These are phyloP conservation scores for Polyplosphaeria fusca DNA, from an alignment of 495 filamentous ascomycete species.

Conservation along the genomic window DNA sequence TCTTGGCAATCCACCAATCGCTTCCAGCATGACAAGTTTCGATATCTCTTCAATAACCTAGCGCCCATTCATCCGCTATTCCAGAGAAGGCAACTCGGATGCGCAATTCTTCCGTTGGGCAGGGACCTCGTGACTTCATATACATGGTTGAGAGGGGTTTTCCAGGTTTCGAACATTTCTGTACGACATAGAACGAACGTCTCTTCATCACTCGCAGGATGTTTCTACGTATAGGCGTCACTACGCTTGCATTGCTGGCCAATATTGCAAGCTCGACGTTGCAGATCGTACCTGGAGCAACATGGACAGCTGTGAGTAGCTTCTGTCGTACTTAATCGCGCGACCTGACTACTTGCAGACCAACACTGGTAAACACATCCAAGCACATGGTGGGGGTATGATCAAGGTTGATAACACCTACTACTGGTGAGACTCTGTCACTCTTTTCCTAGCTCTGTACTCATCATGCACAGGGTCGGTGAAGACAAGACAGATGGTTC, in stretches of 20 bases:
- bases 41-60: not conserved
- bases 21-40: not conserved
- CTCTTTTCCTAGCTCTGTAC: not conserved
- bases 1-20: not conserved
- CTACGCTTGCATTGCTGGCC: not conserved
- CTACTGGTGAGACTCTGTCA: conserved; percentile 25
- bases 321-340: not conserved
- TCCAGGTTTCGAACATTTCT: not conserved
- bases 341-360: not conserved
- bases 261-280: conserved; percentile 10
- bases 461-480: conserved; percentile 53
- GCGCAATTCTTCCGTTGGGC: not conserved
- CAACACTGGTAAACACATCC: conserved; percentile 54
- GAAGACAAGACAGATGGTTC: conserved; percentile 63
- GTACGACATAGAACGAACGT: not conserved
- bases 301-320: conserved; percentile 36
- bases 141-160: not conserved
- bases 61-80: not conserved
- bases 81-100: not conserved
- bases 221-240: not conserved
- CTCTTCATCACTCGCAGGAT: not conserved
- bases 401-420: conserved; percentile 54
- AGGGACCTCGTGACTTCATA: not conserved
- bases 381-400: conserved; percentile 56
- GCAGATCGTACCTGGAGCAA: conserved; percentile 32